Evolutionary conservation across 495 filamentous ascomycete genomes (phyloP).

Genomic region (Saxispiralis lemnorum): DNA sequence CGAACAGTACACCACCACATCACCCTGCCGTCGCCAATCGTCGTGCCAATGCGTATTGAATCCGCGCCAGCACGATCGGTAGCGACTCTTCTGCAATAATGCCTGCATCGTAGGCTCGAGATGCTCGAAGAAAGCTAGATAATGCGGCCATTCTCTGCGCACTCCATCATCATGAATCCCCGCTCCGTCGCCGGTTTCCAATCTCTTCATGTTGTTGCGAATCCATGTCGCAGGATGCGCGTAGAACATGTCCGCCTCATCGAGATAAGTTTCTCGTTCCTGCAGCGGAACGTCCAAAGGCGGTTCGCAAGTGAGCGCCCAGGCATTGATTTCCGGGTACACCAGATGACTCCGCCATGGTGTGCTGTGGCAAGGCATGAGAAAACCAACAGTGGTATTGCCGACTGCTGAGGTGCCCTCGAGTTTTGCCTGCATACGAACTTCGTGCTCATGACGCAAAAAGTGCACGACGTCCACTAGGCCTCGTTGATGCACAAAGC

Average conservation of each 20-base stretch:
- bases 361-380: conserved; percentile 95
- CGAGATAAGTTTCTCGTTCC: conserved; percentile 46
- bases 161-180: too few relatives aligned
- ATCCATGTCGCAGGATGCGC: conserved; percentile 46
- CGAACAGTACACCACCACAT: conserved; percentile 67
- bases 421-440: conserved; percentile 1
- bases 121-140: conserved; percentile 48
- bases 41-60: conserved; percentile 78
- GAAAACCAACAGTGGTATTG: conserved; percentile 57
- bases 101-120: conserved; percentile 34
- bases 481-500: conserved; percentile 61
- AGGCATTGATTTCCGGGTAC: conserved; percentile 53
- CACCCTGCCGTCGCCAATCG: conserved; percentile 68
- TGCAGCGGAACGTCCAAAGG: conserved; percentile 47
- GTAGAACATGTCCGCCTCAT: conserved; percentile 88
- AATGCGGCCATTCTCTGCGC: conserved; percentile 41
- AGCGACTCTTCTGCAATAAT: conserved; percentile 38
- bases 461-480: conserved; percentile 52
- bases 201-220: conserved; percentile 23
- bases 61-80: conserved; percentile 50
- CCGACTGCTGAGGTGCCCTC: background rate
- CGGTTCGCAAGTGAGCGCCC: conserved; percentile 83
- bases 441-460: conserved; percentile 53
- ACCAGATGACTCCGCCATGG: conserved; percentile 88
- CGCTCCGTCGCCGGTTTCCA: too few relatives aligned